Conservation (phyloP, 257 asterid genomes). For the Fraxinus excelsior region DNA sequence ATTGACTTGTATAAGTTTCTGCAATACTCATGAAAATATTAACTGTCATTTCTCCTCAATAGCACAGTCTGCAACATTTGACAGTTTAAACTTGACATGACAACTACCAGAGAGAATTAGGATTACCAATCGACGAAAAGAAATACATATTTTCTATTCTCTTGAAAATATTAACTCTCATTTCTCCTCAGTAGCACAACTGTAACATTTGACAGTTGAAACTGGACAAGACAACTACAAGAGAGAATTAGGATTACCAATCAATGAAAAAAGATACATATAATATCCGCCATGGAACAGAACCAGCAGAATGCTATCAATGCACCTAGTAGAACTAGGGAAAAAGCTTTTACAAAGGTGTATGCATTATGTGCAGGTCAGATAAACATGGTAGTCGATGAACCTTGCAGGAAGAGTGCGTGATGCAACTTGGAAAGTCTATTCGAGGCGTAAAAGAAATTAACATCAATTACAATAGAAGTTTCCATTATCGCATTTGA, state of each 20-base stretch:
- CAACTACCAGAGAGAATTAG: constrained; percentile 9
- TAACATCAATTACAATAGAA: no score
- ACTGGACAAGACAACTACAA: constrained; percentile 8
- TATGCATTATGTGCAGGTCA: constrained; percentile 8
- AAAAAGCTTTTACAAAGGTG: constrained; percentile 3
- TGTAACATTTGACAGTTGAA: background rate
- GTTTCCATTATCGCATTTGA: no score
- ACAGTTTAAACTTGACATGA: background rate
- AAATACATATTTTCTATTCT: constrained; percentile 5
- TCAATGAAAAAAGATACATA: constrained; percentile 9
- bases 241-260: constrained; percentile 7
- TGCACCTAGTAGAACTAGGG: background rate
- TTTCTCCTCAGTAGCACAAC: background rate
- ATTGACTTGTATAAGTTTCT: background rate
- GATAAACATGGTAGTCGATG: background rate
- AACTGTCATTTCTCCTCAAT: background rate
- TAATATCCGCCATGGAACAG: background rate
- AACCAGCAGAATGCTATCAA: constrained; percentile 8
- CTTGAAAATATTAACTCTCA: constrained; percentile 3
- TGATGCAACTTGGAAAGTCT: no score
- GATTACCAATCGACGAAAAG: constrained; percentile 2
- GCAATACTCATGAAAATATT: background rate
- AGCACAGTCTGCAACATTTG: background rate
- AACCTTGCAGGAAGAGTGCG: background rate
- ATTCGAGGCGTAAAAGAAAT: no score